Evolutionary conservation across 2,329 filamentous ascomycete species (phyloP), one percentile per base, ranked within the genome.

Genomic region (Arthroderma sp.): DNA sequence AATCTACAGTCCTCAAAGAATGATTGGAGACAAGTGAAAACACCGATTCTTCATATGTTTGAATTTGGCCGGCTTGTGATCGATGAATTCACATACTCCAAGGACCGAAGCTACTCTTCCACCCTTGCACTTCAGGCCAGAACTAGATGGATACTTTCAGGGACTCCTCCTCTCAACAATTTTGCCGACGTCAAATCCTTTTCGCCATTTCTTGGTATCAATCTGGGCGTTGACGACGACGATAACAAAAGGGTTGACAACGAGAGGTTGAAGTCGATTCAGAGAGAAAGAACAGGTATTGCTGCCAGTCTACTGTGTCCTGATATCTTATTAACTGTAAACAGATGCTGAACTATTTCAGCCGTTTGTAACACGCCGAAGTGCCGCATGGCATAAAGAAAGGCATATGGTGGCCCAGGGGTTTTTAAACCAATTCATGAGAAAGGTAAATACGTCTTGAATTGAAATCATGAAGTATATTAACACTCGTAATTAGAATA

Each of bases 41-140:
- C 45, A 5, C 65, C 66, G 1, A 55, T 76, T 0, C 53, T 83
- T 1, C 77, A 82, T 47, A 68, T 77, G 52, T 82, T 81, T 54
- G 57, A 63, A 2, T 83, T 75, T 55, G 73, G 73, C 44, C 67
- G 80, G 4, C 47, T 83, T 0, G 69, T 83, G 1, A 64, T 81
- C 1, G 80, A 83, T 48, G 80, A 83, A 50, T 81, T 76, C 50
- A 75, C 78, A 1, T 78, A 81, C 49, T 61, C 73, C 4, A 63
- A 66, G 38, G 54, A 62, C 10, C 57, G 68, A 41, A 60, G 65
- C 42, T 59, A 66, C 47, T 56, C 65, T 0, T 61, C 65, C 0
- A 59, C 77, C 4, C 60, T 67, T 5, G 61, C 60, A 0, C 53
- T 80, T 1, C 54, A 66, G 28, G 69, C 73, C 7, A 62, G 67